A percentile compares a stretch with the other conserved stretches of the same genome.
Evolutionary conservation across 306 rosid genomes (phyloP).

Genomic region (Mucuna pruriens): DNA sequence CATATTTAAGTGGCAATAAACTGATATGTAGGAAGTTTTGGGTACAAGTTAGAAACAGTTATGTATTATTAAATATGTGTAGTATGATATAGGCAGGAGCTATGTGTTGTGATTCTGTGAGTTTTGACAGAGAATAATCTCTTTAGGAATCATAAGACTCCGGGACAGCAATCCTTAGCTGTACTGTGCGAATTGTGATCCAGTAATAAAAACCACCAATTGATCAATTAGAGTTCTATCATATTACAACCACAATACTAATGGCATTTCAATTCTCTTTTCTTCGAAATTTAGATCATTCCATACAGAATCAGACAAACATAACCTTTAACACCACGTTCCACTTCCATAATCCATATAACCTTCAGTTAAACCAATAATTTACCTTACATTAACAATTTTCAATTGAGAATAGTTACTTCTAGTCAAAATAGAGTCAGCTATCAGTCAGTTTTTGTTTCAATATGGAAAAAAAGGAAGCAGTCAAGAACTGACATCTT

Average conservation of each 20-base stretch:
- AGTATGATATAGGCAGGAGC: neutral
- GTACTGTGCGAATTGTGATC: neutral
- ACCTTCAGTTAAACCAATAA: constrained; percentile 22
- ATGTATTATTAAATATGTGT: neutral
- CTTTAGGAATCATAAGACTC: neutral
- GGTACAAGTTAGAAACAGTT: neutral
- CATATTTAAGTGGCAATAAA: neutral
- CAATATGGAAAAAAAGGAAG: neutral
- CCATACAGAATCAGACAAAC: constrained; percentile 1
- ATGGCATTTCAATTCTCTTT: constrained; percentile 15
- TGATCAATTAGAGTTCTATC: neutral
- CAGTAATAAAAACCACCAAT: neutral
- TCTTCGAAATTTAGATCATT: neutral
- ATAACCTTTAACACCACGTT: constrained; percentile 30
- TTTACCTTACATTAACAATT: neutral
- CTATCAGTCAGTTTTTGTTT: constrained; percentile 18
- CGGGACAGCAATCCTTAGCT: neutral
- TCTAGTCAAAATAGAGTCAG: neutral
- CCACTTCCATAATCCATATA: constrained; percentile 3
- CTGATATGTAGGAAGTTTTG: neutral
- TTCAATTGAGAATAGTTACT: neutral
- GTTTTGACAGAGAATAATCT: neutral
- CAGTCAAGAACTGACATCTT: constrained; percentile 25
- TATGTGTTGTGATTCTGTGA: neutral
- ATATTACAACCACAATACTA: neutral